Conservation (phyloP, 1,284 basidiomycete species). For the Megacollybia platyphylla region DNA sequence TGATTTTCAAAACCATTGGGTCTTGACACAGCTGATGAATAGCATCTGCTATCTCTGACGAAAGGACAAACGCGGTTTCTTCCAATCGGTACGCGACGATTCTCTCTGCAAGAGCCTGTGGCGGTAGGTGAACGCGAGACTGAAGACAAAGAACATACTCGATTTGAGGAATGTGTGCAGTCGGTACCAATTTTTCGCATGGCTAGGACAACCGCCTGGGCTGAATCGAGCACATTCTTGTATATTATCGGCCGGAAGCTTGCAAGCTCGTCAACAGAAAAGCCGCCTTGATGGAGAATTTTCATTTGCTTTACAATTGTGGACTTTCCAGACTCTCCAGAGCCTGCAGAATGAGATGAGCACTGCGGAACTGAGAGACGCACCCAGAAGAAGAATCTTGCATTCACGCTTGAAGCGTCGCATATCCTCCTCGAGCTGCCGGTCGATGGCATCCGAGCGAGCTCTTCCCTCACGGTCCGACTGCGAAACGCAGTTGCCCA, state of each 20-base stretch:
- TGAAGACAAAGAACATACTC: slow-evolving; percentile 27
- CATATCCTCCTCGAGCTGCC: slow-evolving; percentile 60
- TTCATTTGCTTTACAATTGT: slow-evolving; percentile 99
- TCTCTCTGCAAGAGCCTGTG: slow-evolving; percentile 42
- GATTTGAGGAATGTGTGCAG: slow-evolving; percentile 66
- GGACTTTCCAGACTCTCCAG: slow-evolving; percentile 80
- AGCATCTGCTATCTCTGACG: slow-evolving; percentile 59
- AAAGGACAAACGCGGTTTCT: slow-evolving; percentile 29
- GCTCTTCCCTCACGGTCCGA: slow-evolving; percentile 50
- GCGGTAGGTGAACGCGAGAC: slow-evolving; percentile 1
- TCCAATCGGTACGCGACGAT: slow-evolving; percentile 47
- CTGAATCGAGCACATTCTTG: slow-evolving; percentile 80
- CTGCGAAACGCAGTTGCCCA: slow-evolving; percentile 57
- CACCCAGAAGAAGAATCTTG: slow-evolving; percentile 88
- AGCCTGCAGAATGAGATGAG: slow-evolving; percentile 20
- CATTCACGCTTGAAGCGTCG: slow-evolving; percentile 79
- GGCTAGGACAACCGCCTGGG: slow-evolving; percentile 81
- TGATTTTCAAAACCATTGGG: slow-evolving; percentile 74
- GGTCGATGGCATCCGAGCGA: slow-evolving; percentile 62
- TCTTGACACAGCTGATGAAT: slow-evolving; percentile 87
- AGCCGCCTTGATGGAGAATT: slow-evolving; percentile 95
- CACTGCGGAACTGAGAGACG: slow-evolving; percentile 16
- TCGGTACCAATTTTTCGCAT: slow-evolving; percentile 86
- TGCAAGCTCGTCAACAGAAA: slow-evolving; percentile 70
- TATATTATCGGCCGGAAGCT: slow-evolving; percentile 76